Percentiles rank a stretch among this genome's conserved stretches.
Conservation (phyloP, 768 basidiomycete species). For the Russula sp. region DNA sequence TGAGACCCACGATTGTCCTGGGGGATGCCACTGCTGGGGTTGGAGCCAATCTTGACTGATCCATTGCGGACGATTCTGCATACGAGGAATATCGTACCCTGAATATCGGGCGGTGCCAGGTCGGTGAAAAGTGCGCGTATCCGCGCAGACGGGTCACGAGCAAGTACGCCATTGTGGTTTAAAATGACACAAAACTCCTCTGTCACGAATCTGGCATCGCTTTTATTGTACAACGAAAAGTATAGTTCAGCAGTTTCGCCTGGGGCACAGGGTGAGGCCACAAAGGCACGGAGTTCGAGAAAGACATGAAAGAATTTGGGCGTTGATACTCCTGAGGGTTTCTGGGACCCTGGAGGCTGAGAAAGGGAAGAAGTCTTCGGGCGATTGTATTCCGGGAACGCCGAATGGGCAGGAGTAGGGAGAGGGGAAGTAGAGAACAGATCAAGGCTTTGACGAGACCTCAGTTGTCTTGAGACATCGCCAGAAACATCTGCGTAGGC, state of each 20-base stretch:
- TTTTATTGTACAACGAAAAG: slow-evolving; percentile 89
- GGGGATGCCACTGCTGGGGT: slow-evolving; percentile 47
- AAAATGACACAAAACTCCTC: slow-evolving; percentile 90
- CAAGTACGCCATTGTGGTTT: slow-evolving; percentile 86
- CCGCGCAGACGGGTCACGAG: slow-evolving; percentile 70
- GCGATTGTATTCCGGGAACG: slow-evolving; percentile 58
- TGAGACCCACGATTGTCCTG: slow-evolving; percentile 54
- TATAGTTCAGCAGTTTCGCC: slow-evolving; percentile 92
- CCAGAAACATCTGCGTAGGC: slow-evolving; percentile 62
- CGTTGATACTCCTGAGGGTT: slow-evolving; percentile 41
- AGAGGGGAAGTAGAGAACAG: slow-evolving; percentile 47
- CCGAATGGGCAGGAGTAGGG: slow-evolving; percentile 65
- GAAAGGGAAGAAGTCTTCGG: slow-evolving; percentile 38
- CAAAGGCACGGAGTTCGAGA: slow-evolving; percentile 88
- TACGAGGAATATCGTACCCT: slow-evolving; percentile 83
- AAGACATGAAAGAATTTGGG: slow-evolving; percentile 86
- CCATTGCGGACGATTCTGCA: slow-evolving; percentile 90
- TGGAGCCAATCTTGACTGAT: slow-evolving; percentile 68
- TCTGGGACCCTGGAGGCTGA: slow-evolving; percentile 38
- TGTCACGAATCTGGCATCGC: slow-evolving; percentile 80
- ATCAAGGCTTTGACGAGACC: slow-evolving; percentile 42
- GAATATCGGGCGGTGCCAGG: slow-evolving; percentile 80
- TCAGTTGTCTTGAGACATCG: slow-evolving; percentile 39
- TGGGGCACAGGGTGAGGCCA: slow-evolving; percentile 83
- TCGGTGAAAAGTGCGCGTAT: slow-evolving; percentile 89